Conservation (phyloP, 257 asterid species). For the Striga asiatica region DNA sequence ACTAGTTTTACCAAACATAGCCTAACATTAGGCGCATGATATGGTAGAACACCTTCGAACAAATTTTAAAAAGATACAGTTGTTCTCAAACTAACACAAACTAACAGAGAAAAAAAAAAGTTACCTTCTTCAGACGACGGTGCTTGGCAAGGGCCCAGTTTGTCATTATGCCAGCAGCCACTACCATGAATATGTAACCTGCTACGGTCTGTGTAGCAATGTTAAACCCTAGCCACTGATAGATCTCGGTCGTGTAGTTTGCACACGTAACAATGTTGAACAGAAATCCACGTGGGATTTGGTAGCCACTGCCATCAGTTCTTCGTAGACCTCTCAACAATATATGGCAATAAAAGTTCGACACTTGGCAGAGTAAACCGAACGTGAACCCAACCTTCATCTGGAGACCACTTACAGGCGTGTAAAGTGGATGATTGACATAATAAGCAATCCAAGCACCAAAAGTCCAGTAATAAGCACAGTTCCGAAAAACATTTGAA, state of each 20-base stretch:
- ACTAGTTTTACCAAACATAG: no score
- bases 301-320: constrained; percentile 68
- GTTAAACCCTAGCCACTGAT: constrained; percentile 98
- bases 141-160: constrained; percentile 98
- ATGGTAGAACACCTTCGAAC: not conserved
- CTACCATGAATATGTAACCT: constrained; percentile 81
- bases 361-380: constrained; percentile 72
- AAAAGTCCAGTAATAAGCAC: constrained; percentile 94
- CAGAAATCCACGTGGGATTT: constrained; percentile 83
- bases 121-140: constrained; percentile 81
- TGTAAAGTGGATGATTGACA: constrained; percentile 84
- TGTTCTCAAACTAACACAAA: not conserved
- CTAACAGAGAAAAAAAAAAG: constrained; percentile 8
- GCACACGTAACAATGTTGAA: constrained; percentile 95
- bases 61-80: not conserved
- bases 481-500: constrained; percentile 81
- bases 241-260: constrained; percentile 90
- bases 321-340: constrained; percentile 81
- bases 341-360: constrained; percentile 86
- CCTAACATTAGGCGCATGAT: no score
- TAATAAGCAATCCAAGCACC: constrained; percentile 79
- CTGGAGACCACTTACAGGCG: constrained; percentile 80
- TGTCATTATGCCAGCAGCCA: constrained; percentile 93
- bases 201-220: constrained; percentile 87
- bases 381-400: constrained; percentile 81